Conservation (phyloP, 2,329 filamentous ascomycete genomes). For the Fusarium pilosicola region DNA sequence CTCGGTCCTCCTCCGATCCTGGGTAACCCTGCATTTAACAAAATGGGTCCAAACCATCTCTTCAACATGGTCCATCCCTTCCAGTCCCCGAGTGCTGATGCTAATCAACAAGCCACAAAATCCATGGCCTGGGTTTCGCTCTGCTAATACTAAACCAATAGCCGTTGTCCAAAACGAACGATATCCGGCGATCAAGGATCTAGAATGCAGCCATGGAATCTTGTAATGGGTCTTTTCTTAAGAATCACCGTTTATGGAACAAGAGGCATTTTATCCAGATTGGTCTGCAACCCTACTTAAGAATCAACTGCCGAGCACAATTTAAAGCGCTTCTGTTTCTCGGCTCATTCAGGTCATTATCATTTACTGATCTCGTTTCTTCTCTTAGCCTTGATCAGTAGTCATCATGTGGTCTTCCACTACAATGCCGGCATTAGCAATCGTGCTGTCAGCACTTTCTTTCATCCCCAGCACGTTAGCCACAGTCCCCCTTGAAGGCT, state of each 20-base stretch:
- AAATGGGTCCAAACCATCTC: neutral
- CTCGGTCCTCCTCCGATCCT: neutral
- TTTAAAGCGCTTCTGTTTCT: neutral
- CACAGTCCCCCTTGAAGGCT: constrained; percentile 30
- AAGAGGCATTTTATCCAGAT: neutral
- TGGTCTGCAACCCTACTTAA: neutral
- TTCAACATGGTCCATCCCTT: neutral
- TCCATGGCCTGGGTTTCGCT: neutral
- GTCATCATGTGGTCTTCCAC: neutral
- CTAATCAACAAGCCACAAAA: constrained; percentile 1
- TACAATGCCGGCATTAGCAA: neutral
- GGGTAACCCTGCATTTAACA: neutral
- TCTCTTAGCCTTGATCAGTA: neutral
- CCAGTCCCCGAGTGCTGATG: neutral
- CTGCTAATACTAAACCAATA: neutral
- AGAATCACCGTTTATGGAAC: neutral
- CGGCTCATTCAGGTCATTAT: fast-evolving
- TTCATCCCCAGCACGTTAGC: neutral
- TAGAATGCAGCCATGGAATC: neutral
- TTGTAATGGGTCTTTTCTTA: neutral
- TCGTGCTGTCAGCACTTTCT: neutral
- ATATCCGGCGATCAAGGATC: neutral
- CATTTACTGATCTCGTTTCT: fast-evolving
- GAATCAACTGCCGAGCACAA: neutral
- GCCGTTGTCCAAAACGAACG: neutral